Conservation (phyloP, 345 rosid species). For the Eucalyptus viminalis region DNA sequence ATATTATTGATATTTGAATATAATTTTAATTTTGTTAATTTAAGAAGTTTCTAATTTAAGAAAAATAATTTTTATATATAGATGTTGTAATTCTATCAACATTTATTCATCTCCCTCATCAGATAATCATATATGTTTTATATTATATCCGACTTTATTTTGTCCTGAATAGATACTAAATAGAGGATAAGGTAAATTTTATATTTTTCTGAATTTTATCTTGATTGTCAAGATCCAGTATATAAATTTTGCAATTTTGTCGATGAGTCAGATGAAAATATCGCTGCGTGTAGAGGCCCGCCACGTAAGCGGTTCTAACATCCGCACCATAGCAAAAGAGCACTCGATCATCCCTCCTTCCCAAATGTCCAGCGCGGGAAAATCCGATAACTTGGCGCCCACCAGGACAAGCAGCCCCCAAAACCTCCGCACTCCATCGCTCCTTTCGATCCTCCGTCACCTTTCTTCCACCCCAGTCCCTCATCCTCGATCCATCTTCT, state of each 20-base stretch:
- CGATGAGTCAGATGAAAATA: background rate
- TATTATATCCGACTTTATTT: no score
- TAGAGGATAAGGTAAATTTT: no score
- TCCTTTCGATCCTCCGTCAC: background rate
- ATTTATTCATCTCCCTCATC: no score
- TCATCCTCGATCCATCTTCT: background rate
- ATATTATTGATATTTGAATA: no score
- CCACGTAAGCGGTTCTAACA: background rate
- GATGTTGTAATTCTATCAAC: accelerated
- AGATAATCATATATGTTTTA: no score
- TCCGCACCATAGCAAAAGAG: background rate
- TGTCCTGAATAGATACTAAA: no score
- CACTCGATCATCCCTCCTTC: background rate
- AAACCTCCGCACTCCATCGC: background rate
- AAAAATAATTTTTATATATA: no score
- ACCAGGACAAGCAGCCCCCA: background rate
- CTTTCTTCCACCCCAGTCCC: background rate
- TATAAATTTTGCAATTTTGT: background rate
- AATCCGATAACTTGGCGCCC: background rate
- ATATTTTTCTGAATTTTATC: no score
- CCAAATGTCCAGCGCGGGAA: slow-evolving; percentile 19
- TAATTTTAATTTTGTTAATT: no score
- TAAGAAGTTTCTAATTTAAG: no score
- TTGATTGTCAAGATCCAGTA: no score
- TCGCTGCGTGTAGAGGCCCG: background rate